Conservation (phyloP, 306 rosid genomes). For the Citrullus colocynthis region DNA sequence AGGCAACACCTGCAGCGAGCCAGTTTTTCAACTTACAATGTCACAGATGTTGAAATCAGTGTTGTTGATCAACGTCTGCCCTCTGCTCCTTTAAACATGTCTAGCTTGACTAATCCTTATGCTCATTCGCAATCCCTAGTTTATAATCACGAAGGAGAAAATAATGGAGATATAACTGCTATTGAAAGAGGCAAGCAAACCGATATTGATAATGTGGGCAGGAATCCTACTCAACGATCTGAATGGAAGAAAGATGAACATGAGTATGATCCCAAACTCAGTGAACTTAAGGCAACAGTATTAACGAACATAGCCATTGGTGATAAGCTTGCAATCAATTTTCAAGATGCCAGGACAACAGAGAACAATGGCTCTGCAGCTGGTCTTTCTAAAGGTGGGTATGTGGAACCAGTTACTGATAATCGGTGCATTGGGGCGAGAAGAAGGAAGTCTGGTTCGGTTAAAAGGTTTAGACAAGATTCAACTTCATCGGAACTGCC, state of each 20-base stretch:
- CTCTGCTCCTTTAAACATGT: constrained; percentile 25
- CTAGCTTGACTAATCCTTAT: constrained; percentile 14
- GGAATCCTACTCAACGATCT: constrained; percentile 9
- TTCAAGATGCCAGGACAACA: constrained; percentile 28
- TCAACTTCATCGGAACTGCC: constrained; percentile 15
- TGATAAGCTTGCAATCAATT: constrained; percentile 33
- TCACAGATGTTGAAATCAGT: constrained; percentile 26
- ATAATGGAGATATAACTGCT: constrained; percentile 14
- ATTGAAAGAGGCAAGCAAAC: constrained; percentile 11
- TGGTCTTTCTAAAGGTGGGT: constrained; percentile 24
- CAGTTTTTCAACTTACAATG: constrained; percentile 31
- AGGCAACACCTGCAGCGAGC: constrained; percentile 58
- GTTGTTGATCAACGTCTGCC: constrained; percentile 22
- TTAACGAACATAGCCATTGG: constrained; percentile 23
- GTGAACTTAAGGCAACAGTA: constrained; percentile 50
- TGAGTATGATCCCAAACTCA: constrained; percentile 65
- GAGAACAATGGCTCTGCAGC: constrained; percentile 16
- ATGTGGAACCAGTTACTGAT: constrained; percentile 22
- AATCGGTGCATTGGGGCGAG: constrained; percentile 61
- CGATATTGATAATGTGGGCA: constrained; percentile 20
- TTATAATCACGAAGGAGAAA: constrained; percentile 27
- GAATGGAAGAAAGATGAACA: constrained; percentile 21
- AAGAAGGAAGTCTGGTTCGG: constrained; percentile 77
- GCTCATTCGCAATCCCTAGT: constrained; percentile 31
- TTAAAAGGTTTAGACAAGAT: constrained; percentile 69